Percentiles rank a stretch among this genome's conserved stretches.
Conservation (phyloP, 2,329 filamentous ascomycete species). For the Nothophaeocryptopus gaeumannii region DNA sequence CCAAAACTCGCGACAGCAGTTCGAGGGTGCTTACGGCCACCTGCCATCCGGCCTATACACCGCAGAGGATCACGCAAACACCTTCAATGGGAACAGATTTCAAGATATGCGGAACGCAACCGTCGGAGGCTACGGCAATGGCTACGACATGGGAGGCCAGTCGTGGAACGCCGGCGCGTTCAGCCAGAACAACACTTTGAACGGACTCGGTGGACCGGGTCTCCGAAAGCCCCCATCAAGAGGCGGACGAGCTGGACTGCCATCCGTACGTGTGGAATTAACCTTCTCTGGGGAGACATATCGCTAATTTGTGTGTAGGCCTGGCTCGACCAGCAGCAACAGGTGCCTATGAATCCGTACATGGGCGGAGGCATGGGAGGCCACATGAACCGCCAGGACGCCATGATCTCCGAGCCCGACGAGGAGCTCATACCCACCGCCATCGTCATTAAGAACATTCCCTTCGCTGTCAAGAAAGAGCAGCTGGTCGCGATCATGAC, state of each 20-base stretch:
- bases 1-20: constrained; percentile 68
- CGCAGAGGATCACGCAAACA: constrained; percentile 61
- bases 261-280: constrained; percentile 60
- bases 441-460: constrained; percentile 99
- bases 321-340: constrained; percentile 58
- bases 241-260: constrained; percentile 61
- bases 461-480: constrained; percentile 97
- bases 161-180: constrained; percentile 78
- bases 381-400: constrained; percentile 42
- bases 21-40: constrained; percentile 65
- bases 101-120: constrained; percentile 58
- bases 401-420: constrained; percentile 53
- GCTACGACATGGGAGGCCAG: constrained; percentile 69
- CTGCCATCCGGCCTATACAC: constrained; percentile 67
- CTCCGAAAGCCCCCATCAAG: constrained; percentile 53
- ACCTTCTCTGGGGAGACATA: neutral
- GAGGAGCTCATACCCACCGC: constrained; percentile 96
- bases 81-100: constrained; percentile 54
- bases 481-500: constrained; percentile 91
- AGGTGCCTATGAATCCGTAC: constrained; percentile 48
- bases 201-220: constrained; percentile 28
- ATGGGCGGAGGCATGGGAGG: constrained; percentile 38
- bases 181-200: constrained; percentile 61
- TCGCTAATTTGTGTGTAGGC: constrained; percentile 44
- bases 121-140: constrained; percentile 59